These are phyloP conservation scores for Globisporangium heterothallicum DNA, from an alignment of 352 stramenopile genomes.

Conservation along the genomic window DNA sequence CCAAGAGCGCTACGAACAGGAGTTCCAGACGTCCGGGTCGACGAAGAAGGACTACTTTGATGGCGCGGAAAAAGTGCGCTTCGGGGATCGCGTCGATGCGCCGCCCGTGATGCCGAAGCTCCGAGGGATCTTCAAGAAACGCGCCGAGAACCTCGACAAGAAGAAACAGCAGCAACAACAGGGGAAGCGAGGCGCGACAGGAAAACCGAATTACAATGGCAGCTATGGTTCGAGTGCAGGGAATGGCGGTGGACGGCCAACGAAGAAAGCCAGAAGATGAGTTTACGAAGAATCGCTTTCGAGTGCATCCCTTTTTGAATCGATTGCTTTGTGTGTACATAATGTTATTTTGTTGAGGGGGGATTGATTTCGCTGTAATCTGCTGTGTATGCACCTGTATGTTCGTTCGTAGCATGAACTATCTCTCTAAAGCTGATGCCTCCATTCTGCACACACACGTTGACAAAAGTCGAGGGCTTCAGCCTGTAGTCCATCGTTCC, in stretches of 20 bases:
- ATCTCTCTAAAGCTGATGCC: neutral
- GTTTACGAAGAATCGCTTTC: neutral
- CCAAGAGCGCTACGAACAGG: slow-evolving; percentile 71
- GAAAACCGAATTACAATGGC: slow-evolving; percentile 3
- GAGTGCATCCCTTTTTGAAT: neutral
- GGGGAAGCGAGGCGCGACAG: slow-evolving; percentile 1
- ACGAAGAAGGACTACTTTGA: slow-evolving; percentile 77
- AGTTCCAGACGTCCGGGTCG: slow-evolving; percentile 62
- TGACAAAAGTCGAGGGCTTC: too few relatives aligned
- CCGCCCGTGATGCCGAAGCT: slow-evolving; percentile 79
- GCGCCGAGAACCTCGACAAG: slow-evolving; percentile 41
- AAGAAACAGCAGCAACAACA: slow-evolving; percentile 16
- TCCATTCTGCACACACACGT: too few relatives aligned
- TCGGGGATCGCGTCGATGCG: slow-evolving; percentile 77
- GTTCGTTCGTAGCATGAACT: neutral
- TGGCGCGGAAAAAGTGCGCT: slow-evolving; percentile 48
- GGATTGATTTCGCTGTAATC: neutral
- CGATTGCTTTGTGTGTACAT: neutral
- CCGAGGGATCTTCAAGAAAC: slow-evolving; percentile 75
- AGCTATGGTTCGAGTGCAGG: neutral
- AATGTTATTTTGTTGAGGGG: too few relatives aligned
- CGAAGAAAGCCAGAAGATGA: neutral
- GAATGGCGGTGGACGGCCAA: neutral
- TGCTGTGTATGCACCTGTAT: neutral
- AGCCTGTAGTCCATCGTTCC: too few relatives aligned